These are phyloP conservation scores for Evansstolkia leycettana DNA, from an alignment of 495 filamentous ascomycete species.

Conservation along the genomic window DNA sequence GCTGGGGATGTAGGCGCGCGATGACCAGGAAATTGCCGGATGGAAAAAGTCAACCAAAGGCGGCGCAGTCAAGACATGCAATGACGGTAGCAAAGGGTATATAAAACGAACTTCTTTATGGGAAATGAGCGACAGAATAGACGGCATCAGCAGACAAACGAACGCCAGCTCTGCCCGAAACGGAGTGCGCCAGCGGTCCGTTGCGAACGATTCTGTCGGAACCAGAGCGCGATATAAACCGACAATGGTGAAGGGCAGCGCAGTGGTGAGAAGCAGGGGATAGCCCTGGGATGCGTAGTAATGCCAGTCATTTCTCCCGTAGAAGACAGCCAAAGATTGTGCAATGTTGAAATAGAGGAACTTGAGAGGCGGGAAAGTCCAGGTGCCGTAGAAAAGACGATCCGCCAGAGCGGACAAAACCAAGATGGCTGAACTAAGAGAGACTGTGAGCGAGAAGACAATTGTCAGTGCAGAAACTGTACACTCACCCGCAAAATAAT, in stretches of 20 bases:
- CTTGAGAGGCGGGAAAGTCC: conserved; percentile 80
- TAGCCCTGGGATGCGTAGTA: conserved; percentile 89
- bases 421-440: conserved; percentile 41
- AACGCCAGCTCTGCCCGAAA: conserved; percentile 47
- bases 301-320: conserved; percentile 82
- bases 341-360: conserved; percentile 91
- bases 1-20: conserved; percentile 23
- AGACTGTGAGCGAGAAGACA: neutral
- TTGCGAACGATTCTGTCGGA: conserved; percentile 14
- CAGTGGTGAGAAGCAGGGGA: conserved; percentile 75
- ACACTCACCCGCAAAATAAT: conserved; percentile 52
- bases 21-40: conserved; percentile 20
- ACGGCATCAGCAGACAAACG: conserved; percentile 46
- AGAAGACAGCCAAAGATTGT: conserved; percentile 78
- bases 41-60: conserved; percentile 56
- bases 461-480: neutral
- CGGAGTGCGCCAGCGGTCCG: conserved; percentile 17
- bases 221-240: conserved; percentile 47
- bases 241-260: conserved; percentile 58
- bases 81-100: conserved; percentile 76
- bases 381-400: conserved; percentile 69
- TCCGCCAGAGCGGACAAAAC: conserved; percentile 56
- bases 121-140: conserved; percentile 61
- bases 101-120: conserved; percentile 99
- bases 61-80: conserved; percentile 69